phyloP scores from a whole-genome alignment of 306 rosid species.

The Pterocarpus santalinus region DNA sequence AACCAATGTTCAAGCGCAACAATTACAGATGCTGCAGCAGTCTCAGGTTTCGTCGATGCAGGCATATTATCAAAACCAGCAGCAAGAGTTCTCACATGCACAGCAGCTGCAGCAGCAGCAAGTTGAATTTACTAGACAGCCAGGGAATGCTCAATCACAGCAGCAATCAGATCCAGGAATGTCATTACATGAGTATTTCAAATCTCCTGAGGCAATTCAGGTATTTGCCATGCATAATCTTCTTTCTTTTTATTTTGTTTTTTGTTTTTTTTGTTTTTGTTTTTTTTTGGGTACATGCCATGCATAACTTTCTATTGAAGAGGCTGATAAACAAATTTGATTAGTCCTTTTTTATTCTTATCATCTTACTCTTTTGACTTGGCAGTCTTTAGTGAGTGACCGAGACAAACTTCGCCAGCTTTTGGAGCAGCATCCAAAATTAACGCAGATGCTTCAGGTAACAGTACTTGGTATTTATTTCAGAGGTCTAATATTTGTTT shows the following conservation, averaged over 20 bases:
- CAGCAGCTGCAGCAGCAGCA: conserved; percentile 67
- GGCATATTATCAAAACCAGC: conserved; percentile 72
- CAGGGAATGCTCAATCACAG: conserved; percentile 60
- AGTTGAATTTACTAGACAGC: conserved; percentile 64
- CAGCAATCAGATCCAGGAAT: conserved; percentile 79
- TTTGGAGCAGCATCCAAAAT: conserved; percentile 98
- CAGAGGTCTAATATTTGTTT: neutral
- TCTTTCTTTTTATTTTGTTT: neutral
- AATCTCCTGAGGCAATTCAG: conserved; percentile 98
- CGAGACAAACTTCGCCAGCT: conserved; percentile 95
- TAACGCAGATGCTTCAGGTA: conserved; percentile 99
- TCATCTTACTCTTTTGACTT: conserved; percentile 45
- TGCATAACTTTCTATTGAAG: neutral
- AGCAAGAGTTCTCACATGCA: conserved; percentile 60
- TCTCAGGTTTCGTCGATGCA: conserved; percentile 77
- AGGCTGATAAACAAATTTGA: neutral
- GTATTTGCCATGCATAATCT: conserved; percentile 49
- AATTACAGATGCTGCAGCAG: conserved; percentile 80
- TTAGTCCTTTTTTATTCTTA: conserved; percentile 35
- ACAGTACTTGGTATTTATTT: conserved; percentile 36
- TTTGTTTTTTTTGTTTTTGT: no score
- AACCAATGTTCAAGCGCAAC: conserved; percentile 66
- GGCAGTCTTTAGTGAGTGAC: conserved; percentile 91
- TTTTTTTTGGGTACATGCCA: neutral
- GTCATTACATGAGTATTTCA: conserved; percentile 88